These are phyloP conservation scores for Aplosporella prunicola DNA, from an alignment of 2,329 filamentous ascomycete genomes.

Conservation along the genomic window DNA sequence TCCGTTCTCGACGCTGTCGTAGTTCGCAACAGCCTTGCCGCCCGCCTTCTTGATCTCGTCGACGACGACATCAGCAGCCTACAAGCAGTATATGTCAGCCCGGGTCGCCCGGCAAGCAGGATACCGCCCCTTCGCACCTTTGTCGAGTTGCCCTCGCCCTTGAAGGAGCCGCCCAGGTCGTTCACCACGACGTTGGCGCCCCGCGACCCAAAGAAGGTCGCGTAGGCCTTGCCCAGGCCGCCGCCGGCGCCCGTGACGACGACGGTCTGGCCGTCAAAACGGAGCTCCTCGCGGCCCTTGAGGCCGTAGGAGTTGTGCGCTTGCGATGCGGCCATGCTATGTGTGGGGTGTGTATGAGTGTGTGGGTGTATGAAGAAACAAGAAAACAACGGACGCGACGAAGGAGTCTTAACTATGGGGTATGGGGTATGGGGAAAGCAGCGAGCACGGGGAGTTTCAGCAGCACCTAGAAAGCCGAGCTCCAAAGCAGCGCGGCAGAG, in stretches of 20 bases:
- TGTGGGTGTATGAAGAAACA: no score
- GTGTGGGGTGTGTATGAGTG: no score
- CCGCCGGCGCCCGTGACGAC: slow-evolving; percentile 81
- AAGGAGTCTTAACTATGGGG: not conserved
- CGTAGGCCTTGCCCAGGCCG: slow-evolving; percentile 73
- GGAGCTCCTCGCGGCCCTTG: slow-evolving; percentile 39
- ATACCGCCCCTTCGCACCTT: slow-evolving; percentile 55
- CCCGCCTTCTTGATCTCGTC: slow-evolving; percentile 76
- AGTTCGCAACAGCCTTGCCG: slow-evolving; percentile 95
- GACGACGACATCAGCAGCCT: slow-evolving; percentile 78
- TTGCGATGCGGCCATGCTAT: no score
- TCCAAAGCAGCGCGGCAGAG: no score
- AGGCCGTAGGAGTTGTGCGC: not conserved
- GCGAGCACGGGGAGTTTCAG: not conserved
- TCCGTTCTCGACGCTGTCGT: slow-evolving; percentile 87
- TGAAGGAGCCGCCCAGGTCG: slow-evolving; percentile 86
- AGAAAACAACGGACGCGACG: not conserved
- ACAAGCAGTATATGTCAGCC: slow-evolving; percentile 8
- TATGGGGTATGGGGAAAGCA: slow-evolving; percentile 4
- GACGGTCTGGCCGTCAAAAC: slow-evolving; percentile 82
- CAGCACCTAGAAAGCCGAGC: not conserved
- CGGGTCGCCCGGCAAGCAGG: not conserved
- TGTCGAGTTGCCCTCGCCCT: slow-evolving; percentile 78
- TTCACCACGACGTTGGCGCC: slow-evolving; percentile 96
- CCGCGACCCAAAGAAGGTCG: slow-evolving; percentile 80